Conservation (phyloP, 352 stramenopile genomes). For the Phytopythium delawarense region DNA sequence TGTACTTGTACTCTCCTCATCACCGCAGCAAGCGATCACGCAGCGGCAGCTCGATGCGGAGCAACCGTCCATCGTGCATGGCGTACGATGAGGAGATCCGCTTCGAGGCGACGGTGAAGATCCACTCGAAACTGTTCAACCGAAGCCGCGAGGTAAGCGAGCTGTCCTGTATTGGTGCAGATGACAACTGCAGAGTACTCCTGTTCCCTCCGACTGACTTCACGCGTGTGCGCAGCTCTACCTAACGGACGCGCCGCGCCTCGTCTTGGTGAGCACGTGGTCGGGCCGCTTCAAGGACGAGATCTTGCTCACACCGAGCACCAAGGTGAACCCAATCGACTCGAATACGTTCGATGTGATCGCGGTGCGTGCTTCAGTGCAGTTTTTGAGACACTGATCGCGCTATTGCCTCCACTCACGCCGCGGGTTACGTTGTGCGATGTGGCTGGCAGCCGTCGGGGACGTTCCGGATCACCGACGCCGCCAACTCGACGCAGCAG, state of each 20-base stretch:
- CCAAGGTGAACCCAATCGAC: slow-evolving; percentile 65
- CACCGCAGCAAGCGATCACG: slow-evolving; percentile 38
- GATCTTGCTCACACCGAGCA: slow-evolving; percentile 52
- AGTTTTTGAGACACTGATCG: not conserved
- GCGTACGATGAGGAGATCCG: slow-evolving; percentile 60
- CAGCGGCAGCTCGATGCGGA: slow-evolving; percentile 61
- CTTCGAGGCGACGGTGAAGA: slow-evolving; percentile 71
- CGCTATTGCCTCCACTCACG: not conserved
- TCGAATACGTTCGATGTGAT: slow-evolving; percentile 76
- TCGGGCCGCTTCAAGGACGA: slow-evolving; percentile 73
- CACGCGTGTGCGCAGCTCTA: slow-evolving; percentile 30
- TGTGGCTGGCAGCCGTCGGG: slow-evolving; percentile 31
- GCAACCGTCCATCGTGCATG: slow-evolving; percentile 50
- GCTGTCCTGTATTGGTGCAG: not conserved
- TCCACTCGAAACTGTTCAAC: slow-evolving; percentile 78
- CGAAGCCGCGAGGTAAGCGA: slow-evolving; percentile 54
- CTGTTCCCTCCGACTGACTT: not conserved
- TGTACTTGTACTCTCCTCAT: slow-evolving; percentile 1
- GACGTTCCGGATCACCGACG: slow-evolving; percentile 58
- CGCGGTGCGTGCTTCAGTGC: slow-evolving; percentile 33
- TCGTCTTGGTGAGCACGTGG: slow-evolving; percentile 67
- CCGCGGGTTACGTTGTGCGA: slow-evolving; percentile 3
- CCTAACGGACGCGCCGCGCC: slow-evolving; percentile 63
- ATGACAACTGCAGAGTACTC: not conserved
- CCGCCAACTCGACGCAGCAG: slow-evolving; percentile 50